Conservation (phyloP, 2,329 filamentous ascomycete genomes). For the Epichloe uncinata region DNA sequence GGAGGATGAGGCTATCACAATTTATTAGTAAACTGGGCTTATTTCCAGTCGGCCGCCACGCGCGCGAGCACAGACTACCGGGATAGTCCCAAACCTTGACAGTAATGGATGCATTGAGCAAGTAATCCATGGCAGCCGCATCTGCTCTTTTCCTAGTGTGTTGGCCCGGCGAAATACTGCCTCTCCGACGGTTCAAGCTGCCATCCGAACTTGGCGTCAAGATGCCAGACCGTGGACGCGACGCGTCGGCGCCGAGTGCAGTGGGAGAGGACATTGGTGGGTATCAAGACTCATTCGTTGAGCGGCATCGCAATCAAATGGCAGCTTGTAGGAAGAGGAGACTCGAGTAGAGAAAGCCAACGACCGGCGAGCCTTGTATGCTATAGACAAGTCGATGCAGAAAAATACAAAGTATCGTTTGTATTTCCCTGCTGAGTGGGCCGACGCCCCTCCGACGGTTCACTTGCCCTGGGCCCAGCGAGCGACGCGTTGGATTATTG, state of each 20-base stretch:
- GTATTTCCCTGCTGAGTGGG: not conserved
- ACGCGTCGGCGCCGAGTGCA: constrained; percentile 30
- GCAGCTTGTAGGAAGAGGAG: not conserved
- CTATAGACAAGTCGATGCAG: not conserved
- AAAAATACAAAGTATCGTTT: not conserved
- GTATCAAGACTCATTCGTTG: constrained; percentile 5
- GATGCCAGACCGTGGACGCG: constrained; percentile 31
- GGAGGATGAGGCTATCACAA: constrained; percentile 39
- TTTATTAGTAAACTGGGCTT: constrained; percentile 9
- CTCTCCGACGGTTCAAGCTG: constrained; percentile 23
- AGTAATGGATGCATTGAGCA: constrained; percentile 38
- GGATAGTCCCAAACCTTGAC: constrained; percentile 29
- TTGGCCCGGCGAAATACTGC: constrained; percentile 14
- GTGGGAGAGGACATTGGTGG: constrained; percentile 21
- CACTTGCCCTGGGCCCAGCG: too few species aligned
- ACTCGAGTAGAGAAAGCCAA: not conserved
- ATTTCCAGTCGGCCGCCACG: not conserved
- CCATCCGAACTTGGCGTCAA: constrained; percentile 27
- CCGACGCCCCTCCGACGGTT: not conserved
- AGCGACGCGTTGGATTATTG: not conserved
- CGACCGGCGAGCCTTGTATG: not conserved
- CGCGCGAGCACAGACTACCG: not conserved
- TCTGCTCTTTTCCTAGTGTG: constrained; percentile 24
- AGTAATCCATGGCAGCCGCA: constrained; percentile 32
- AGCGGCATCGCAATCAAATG: not conserved